phyloP scores from a whole-genome alignment of 2,329 filamentous ascomycete species.

The Penicillium janthinellum region DNA sequence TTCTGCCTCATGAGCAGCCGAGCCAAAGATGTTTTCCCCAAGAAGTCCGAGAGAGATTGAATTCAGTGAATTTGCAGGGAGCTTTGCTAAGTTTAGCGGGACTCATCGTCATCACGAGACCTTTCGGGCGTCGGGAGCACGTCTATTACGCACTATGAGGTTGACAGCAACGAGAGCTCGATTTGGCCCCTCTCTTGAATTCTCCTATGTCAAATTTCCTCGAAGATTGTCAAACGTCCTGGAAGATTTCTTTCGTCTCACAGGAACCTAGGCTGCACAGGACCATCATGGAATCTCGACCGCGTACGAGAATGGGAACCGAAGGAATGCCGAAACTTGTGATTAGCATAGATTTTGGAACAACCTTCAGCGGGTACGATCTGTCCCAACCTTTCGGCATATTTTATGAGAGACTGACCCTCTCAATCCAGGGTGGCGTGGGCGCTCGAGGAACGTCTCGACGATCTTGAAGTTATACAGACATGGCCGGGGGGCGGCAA shows the following conservation, averaged over 20 bases:
- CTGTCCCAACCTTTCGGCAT: neutral
- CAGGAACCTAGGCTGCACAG: neutral
- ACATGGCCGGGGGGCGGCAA: conserved; percentile 31
- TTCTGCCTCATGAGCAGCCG: neutral
- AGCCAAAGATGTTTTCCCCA: neutral
- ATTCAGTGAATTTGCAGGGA: too few species aligned
- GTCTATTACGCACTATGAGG: neutral
- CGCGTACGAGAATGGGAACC: neutral
- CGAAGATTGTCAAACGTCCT: neutral
- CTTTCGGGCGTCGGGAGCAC: neutral
- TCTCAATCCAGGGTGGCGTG: conserved; percentile 24
- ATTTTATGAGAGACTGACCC: neutral
- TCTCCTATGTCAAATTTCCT: neutral
- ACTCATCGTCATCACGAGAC: neutral
- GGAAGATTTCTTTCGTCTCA: neutral
- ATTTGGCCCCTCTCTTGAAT: neutral
- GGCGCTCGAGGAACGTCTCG: conserved; percentile 15
- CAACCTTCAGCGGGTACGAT: conserved; percentile 34
- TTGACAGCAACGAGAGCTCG: neutral
- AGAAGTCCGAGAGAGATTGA: neutral
- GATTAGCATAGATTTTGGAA: conserved; percentile 35
- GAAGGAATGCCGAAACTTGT: conserved; percentile 14
- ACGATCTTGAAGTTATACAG: conserved; percentile 25
- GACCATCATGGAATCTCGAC: neutral
- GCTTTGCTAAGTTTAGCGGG: neutral